Conservation (phyloP, 192 early-diverging fungal genomes). For the Geranomyces michiganensis region DNA sequence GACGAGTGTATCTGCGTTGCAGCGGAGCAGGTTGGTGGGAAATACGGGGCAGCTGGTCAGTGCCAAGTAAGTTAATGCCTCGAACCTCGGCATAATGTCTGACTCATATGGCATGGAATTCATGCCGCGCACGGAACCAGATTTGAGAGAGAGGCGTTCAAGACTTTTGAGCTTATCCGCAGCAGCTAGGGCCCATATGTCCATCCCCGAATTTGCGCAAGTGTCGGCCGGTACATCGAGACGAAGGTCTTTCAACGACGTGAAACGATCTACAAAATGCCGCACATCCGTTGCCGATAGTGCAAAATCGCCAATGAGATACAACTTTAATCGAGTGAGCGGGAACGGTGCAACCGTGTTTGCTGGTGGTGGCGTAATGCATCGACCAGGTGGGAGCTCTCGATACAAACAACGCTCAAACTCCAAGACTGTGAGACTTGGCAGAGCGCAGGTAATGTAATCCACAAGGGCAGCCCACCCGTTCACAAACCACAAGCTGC, state of each 20-base stretch:
- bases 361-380: background rate
- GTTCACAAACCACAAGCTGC: conserved; percentile 12
- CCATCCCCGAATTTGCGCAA: background rate
- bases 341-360: background rate
- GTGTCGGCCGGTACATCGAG: conserved; percentile 3
- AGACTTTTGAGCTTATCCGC: background rate
- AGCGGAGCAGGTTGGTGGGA: background rate
- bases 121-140: background rate
- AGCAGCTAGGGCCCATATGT: background rate
- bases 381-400: background rate
- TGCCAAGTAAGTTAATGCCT: background rate
- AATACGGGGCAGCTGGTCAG: background rate
- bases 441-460: background rate
- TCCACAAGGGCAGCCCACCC: conserved; percentile 3
- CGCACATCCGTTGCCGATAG: background rate
- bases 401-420: conserved; percentile 2
- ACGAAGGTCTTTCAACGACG: background rate
- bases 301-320: background rate
- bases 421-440: background rate
- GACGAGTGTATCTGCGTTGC: background rate
- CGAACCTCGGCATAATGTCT: background rate
- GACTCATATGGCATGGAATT: background rate
- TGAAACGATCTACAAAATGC: background rate
- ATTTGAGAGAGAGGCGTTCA: background rate
- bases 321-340: background rate